phyloP scores from a whole-genome alignment of 176 grass and related monocot genomes.

The Zoysia japonica region DNA sequence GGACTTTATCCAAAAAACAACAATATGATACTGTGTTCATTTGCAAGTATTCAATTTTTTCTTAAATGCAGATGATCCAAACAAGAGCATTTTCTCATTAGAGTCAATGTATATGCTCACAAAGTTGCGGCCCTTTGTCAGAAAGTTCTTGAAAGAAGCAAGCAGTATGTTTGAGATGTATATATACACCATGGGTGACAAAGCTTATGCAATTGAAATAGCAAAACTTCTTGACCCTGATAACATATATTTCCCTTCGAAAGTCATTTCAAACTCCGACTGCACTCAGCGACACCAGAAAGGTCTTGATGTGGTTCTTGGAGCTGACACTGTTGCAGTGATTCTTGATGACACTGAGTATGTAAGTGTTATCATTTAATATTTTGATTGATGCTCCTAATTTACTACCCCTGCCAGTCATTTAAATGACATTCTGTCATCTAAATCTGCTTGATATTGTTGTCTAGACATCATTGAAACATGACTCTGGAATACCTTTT shows the following conservation, averaged over 20 bases:
- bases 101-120: slow-evolving; percentile 81
- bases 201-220: slow-evolving; percentile 86
- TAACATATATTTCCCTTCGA: slow-evolving; percentile 77
- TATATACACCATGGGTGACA: slow-evolving; percentile 94
- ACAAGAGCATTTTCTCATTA: slow-evolving; percentile 69
- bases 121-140: slow-evolving; percentile 84
- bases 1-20: too few relatives aligned
- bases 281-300: slow-evolving; percentile 86
- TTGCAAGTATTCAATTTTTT: slow-evolving; percentile 1
- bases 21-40: too few relatives aligned
- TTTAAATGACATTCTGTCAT: neutral
- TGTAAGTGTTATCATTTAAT: slow-evolving; percentile 55
- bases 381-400: neutral
- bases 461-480: neutral
- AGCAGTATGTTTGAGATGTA: slow-evolving; percentile 89
- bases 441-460: neutral
- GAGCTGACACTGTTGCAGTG: slow-evolving; percentile 71
- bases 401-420: neutral
- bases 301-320: slow-evolving; percentile 93
- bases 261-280: slow-evolving; percentile 87
- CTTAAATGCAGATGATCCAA: slow-evolving; percentile 61
- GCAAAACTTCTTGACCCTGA: slow-evolving; percentile 87
- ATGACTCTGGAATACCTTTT: neutral
- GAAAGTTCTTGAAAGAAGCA: slow-evolving; percentile 80
- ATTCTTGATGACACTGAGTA: slow-evolving; percentile 94